Percentiles rank a stretch among this genome's conserved stretches.
These are phyloP conservation scores for Arctostaphylos glauca DNA, from an alignment of 148 eudicot genomes.

Conservation along the genomic window DNA sequence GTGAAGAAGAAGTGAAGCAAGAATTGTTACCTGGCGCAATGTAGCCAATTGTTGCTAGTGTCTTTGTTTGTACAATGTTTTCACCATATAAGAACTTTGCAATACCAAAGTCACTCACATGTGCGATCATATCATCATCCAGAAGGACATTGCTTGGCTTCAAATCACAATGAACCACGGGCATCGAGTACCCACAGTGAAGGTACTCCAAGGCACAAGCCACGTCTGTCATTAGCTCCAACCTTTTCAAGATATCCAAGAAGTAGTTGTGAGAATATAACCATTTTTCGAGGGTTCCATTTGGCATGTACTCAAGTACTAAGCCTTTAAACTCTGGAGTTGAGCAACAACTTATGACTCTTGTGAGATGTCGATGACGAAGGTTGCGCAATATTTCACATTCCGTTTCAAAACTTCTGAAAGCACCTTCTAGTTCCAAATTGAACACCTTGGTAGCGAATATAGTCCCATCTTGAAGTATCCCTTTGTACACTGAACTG, in stretches of 20 bases:
- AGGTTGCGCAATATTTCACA: not conserved
- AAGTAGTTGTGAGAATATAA: not conserved
- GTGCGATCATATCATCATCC: not conserved
- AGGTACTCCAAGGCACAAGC: not conserved
- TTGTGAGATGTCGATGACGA: not conserved
- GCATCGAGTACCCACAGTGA: not conserved
- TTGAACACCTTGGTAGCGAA: not conserved
- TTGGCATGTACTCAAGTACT: conserved; percentile 2
- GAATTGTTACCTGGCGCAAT: not conserved
- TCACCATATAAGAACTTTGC: not conserved
- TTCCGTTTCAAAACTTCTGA: not conserved
- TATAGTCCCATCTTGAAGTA: not conserved
- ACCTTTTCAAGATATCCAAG: not conserved
- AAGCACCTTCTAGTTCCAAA: not conserved
- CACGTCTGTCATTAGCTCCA: not conserved
- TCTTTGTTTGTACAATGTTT: not conserved
- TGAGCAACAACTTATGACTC: not conserved
- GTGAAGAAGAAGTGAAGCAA: not conserved
- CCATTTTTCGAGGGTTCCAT: not conserved
- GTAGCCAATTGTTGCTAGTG: not conserved
- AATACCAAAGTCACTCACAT: not conserved
- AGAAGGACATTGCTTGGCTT: not conserved
- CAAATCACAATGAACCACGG: not conserved
- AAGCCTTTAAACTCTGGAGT: not conserved
- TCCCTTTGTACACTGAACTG: not conserved